Evolutionary conservation across 495 filamentous ascomycete species (phyloP), one percentile per base, ranked within the genome.

Genomic region (Beverwykella pulmonaria): DNA sequence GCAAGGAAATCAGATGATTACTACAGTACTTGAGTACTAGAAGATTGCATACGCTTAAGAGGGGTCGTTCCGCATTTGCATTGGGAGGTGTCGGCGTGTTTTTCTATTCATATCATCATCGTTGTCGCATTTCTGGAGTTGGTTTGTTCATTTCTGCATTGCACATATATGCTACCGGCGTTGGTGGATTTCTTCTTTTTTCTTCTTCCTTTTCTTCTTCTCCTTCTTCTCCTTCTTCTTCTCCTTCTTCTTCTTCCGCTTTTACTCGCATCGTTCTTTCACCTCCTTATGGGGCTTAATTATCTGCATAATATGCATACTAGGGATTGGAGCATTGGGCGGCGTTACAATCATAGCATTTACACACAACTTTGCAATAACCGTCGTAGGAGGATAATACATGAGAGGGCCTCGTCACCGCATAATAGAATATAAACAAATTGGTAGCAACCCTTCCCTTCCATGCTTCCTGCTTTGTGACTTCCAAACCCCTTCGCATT

Each of bases 31-130:
- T 22, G 62, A 50, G 5, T 29, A 29, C 23, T 25, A 50, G 59
- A 62, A 19, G 44, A 49, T 60, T 27, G 41, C 44, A 50, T 23
- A 34, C 12, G 44, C 4, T 26, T 25, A n/a, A 46, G 46, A 53
- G 39, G 26, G 39, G 22, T 54, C 2, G 49, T 25, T 26, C 15
- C 15, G 62, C 62, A 59, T 67, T 44, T 60, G 63, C 63, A 67
- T 67, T 61, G 56, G 55, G 29, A n/a, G 63, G 63, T 25, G 63
- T 61, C 55, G 22, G 10, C 39, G 63, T n/a, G 62, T 65, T 48
- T 57, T 36, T n/a, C 32, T 29, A 27, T 56, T 25, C 25, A 23
- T 19, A 7, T 9, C 20, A 6, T 46, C 32, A 17, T 59, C 27
- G 15, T 53, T 17, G 26, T 53, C 27, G 63, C 56, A 60, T 66